Evolutionary conservation across 164 flowering plant species (phyloP), one percentile per base, ranked within the genome.

Genomic region (Macadamia tetraphylla): DNA sequence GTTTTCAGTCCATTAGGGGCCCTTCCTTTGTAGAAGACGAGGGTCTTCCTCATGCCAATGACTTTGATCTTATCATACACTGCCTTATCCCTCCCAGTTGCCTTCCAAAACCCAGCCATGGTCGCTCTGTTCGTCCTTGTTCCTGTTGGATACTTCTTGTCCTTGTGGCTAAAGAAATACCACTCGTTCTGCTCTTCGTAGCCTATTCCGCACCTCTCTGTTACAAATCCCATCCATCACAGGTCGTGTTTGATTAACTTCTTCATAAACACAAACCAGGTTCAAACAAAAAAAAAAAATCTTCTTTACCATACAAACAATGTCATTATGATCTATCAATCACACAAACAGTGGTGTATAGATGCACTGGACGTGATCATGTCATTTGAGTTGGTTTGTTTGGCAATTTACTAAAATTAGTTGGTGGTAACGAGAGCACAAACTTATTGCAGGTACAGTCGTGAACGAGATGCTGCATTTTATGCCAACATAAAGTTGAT

Each of bases 121-220:
- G 97, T 90, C 15, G 94, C 92, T 64, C 97, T 74, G 75, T 88
- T 88, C 0, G 97, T 88, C 18, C 94, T 80, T 6, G 90, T 87
- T 18, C 96, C 96, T 0, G 91, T 88, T 1, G 94, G 94, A 70
- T 90, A 90, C 70, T 90, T 90, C 82, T 87, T 87, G 49, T 91
- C 97, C 62, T 87, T 88, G 69, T 87, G 89, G 77, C 92, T 91
- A 53, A 91, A 91, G 71, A 88, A 91, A 69, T 88, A 91, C 89
- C 91, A 91, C 11, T 91, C 94, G 6, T 77, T 85, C 66, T 88
- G 90, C 58, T 87, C 90, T 64, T 83, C 88, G 5, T 81, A 71
- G 13, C 96, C 92, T 58, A 85, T 72, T 66, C 85, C 73, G 74
- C 96, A 90, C 63, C 87, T 29, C 64, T 88, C 96, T 90, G 70